phyloP scores from a whole-genome alignment of 768 basidiomycete species.

The Hericium rajendrae region DNA sequence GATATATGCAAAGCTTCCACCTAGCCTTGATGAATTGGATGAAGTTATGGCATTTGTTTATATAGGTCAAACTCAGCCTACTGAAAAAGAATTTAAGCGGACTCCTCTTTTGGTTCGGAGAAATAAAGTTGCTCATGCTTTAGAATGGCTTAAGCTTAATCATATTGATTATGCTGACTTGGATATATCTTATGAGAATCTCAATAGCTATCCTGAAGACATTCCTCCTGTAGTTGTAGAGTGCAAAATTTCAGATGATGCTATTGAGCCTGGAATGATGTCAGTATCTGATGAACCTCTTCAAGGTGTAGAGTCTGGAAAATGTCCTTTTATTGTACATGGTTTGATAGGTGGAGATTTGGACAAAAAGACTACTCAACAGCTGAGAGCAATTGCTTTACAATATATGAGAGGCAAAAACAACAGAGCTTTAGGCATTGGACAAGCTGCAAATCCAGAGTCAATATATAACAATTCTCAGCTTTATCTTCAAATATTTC shows the following conservation, averaged over 20 bases:
- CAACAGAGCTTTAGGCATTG: slow-evolving; percentile 1
- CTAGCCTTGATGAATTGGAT: slow-evolving; percentile 9
- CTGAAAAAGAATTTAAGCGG: slow-evolving; percentile 18
- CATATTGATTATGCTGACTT: slow-evolving; percentile 11
- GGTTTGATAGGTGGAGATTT: slow-evolving; percentile 1
- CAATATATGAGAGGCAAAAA: slow-evolving; percentile 1
- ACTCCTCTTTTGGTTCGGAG: slow-evolving; percentile 17
- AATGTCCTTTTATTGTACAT: slow-evolving; percentile 7
- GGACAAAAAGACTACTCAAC: neutral
- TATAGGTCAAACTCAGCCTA: slow-evolving; percentile 20
- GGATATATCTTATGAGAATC: slow-evolving; percentile 4
- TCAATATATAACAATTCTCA: slow-evolving; percentile 10
- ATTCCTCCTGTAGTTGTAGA: slow-evolving; percentile 1
- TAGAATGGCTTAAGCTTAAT: slow-evolving; percentile 16
- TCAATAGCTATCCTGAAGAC: slow-evolving; percentile 3
- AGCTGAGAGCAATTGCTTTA: neutral
- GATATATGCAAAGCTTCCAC: slow-evolving; percentile 9
- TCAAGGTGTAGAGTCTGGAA: neutral
- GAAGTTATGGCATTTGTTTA: slow-evolving; percentile 22
- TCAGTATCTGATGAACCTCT: neutral
- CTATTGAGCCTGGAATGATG: neutral
- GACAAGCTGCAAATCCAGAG: neutral
- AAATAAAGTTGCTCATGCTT: slow-evolving; percentile 9
- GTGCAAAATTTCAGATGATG: neutral
- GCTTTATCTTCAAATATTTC: slow-evolving; percentile 11